Evolutionary conservation across 1,284 basidiomycete genomes (phyloP).

Genomic region (Moesziomyces sp.): DNA sequence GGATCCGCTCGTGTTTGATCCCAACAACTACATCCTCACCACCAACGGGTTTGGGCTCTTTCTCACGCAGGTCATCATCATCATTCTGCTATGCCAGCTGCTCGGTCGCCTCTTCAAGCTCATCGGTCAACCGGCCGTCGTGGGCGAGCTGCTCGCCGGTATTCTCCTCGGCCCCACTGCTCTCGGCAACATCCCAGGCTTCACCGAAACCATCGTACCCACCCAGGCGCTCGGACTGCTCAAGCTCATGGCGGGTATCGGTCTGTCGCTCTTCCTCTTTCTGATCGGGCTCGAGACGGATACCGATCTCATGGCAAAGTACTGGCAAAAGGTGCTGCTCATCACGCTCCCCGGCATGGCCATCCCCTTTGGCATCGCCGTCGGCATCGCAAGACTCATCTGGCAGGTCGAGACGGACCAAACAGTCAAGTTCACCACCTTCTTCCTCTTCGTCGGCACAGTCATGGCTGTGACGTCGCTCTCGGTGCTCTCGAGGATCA

Average conservation of each 20-base stretch:
- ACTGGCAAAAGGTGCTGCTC: conserved; percentile 49
- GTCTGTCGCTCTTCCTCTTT: conserved; percentile 51
- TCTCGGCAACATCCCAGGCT: conserved; percentile 51
- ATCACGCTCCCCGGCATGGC: conserved; percentile 57
- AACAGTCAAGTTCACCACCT: conserved; percentile 51
- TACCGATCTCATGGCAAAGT: conserved; percentile 52
- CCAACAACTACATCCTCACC: conserved; percentile 35
- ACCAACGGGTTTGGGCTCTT: conserved; percentile 55
- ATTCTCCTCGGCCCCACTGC: conserved; percentile 53
- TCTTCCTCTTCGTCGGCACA: conserved; percentile 58
- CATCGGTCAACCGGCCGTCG: conserved; percentile 47
- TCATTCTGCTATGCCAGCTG: conserved; percentile 47
- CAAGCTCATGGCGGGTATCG: conserved; percentile 48
- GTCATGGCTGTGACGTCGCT: conserved; percentile 58
- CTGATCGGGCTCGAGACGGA: conserved; percentile 60
- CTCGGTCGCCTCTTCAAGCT: conserved; percentile 44
- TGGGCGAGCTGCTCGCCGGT: conserved; percentile 52
- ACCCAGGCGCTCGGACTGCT: conserved; percentile 34
- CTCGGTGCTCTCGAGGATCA: conserved; percentile 47
- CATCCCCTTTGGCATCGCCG: conserved; percentile 54
- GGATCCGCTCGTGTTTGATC: conserved; percentile 44
- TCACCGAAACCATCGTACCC: conserved; percentile 46
- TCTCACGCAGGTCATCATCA: conserved; percentile 47
- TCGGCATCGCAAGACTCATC: conserved; percentile 52
- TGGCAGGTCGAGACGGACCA: conserved; percentile 45